Conservation (phyloP, 805 yeast genomes). For the Sugiyamaella lignohabitans region DNA sequence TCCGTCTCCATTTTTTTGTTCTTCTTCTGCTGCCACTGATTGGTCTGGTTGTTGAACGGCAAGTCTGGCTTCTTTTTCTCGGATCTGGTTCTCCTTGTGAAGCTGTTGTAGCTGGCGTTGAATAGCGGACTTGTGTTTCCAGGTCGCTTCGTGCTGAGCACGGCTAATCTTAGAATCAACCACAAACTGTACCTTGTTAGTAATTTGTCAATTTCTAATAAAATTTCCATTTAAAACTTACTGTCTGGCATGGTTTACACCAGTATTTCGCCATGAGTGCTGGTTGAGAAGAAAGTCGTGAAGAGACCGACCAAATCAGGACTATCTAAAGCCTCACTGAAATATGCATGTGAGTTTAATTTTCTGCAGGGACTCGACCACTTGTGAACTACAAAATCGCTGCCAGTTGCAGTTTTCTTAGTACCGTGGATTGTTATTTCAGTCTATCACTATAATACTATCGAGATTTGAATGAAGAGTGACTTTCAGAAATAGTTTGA, state of each 20-base stretch:
- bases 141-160: constrained; percentile 32
- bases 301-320: too few relatives aligned
- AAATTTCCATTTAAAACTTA: constrained; percentile 16
- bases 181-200: constrained; percentile 30
- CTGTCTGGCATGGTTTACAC: constrained; percentile 36
- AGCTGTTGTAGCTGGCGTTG: constrained; percentile 25
- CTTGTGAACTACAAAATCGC: too few relatives aligned
- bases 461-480: too few relatives aligned
- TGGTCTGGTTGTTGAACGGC: too few relatives aligned
- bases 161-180: constrained; percentile 33
- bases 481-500: too few relatives aligned
- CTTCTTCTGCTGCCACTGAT: constrained; percentile 16
- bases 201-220: background rate
- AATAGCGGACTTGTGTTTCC: constrained; percentile 29
- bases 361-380: too few relatives aligned
- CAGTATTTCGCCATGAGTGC: constrained; percentile 30
- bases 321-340: too few relatives aligned
- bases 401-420: too few relatives aligned
- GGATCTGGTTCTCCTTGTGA: constrained; percentile 25
- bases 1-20: constrained; percentile 10
- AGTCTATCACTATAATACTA: too few relatives aligned
- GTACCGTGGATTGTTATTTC: too few relatives aligned
- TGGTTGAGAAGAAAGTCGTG: too few relatives aligned
- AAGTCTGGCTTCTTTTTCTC: constrained; percentile 14
- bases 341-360: too few relatives aligned